Conservation (phyloP, 129 eudicot genomes). For the Flaveria trinervia region DNA sequence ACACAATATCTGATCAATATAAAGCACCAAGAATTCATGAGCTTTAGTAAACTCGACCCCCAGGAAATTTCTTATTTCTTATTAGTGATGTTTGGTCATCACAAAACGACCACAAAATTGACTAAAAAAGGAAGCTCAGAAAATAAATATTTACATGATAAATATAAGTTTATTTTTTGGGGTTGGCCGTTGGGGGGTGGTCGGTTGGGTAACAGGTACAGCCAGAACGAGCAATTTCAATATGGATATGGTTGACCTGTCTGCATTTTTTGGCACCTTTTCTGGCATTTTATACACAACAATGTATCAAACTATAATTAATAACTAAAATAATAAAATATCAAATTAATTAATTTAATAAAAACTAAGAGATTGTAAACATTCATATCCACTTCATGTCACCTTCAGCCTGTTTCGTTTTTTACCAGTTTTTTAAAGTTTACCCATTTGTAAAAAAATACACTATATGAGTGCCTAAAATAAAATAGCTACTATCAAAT, state of each 20-base stretch:
- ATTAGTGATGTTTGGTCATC: slow-evolving; percentile 1
- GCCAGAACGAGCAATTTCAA: too few relatives aligned
- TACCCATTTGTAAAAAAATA: slow-evolving; percentile 9
- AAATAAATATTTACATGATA: slow-evolving; percentile 6
- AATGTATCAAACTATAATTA: too few relatives aligned
- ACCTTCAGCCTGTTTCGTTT: neutral
- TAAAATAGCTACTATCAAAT: slow-evolving; percentile 15
- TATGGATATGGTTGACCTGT: neutral
- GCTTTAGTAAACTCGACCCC: neutral
- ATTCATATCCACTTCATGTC: neutral
- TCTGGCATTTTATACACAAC: neutral
- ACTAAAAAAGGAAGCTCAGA: neutral
- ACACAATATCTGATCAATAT: slow-evolving; percentile 12
- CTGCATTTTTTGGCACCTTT: neutral
- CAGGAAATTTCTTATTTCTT: neutral
- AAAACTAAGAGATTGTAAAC: neutral
- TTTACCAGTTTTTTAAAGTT: neutral
- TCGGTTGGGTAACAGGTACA: neutral
- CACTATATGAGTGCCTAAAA: neutral
- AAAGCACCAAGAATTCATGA: slow-evolving; percentile 1
- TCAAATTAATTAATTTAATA: neutral
- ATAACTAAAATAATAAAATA: too few relatives aligned
- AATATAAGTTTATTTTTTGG: neutral
- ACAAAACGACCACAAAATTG: neutral
- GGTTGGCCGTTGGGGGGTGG: neutral